Percentiles rank a stretch among this genome's conserved stretches.
Evolutionary conservation across 345 rosid species (phyloP).

Genomic region (Moringa oleifera): DNA sequence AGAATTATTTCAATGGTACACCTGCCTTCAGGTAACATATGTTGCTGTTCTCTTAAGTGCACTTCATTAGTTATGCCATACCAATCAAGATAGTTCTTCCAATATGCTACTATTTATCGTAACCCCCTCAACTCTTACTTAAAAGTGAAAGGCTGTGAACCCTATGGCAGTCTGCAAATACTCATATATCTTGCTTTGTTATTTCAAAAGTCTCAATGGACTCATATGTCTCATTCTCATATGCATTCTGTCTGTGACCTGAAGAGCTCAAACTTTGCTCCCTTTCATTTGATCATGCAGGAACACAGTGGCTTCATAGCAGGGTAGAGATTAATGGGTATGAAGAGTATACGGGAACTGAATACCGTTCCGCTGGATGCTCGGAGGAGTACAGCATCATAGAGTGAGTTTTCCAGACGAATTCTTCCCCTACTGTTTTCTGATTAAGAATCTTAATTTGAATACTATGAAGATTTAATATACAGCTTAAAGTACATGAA

Average conservation of each 20-base stretch:
- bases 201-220: too few relatives aligned
- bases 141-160: too few relatives aligned
- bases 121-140: too few relatives aligned
- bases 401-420: conserved; percentile 41
- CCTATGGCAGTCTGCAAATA: too few relatives aligned
- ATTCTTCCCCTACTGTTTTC: background rate
- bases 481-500: background rate
- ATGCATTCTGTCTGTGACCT: background rate
- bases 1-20: conserved; percentile 89
- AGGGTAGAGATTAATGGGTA: conserved; percentile 74
- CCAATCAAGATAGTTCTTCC: too few relatives aligned
- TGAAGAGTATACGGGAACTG: conserved; percentile 81
- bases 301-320: conserved; percentile 88
- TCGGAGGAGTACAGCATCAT: conserved; percentile 67
- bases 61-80: too few relatives aligned
- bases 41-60: too few relatives aligned
- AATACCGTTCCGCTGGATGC: conserved; percentile 91
- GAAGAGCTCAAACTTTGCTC: background rate
- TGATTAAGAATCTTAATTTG: too few relatives aligned
- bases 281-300: conserved; percentile 27
- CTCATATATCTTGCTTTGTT: too few relatives aligned
- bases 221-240: background rate
- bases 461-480: too few relatives aligned
- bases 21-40: conserved; percentile 69
- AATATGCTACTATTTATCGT: too few relatives aligned